Base-by-base conservation (phyloP, 179 eudicot genomes). In the Sideroxylon spinosum region DNA sequence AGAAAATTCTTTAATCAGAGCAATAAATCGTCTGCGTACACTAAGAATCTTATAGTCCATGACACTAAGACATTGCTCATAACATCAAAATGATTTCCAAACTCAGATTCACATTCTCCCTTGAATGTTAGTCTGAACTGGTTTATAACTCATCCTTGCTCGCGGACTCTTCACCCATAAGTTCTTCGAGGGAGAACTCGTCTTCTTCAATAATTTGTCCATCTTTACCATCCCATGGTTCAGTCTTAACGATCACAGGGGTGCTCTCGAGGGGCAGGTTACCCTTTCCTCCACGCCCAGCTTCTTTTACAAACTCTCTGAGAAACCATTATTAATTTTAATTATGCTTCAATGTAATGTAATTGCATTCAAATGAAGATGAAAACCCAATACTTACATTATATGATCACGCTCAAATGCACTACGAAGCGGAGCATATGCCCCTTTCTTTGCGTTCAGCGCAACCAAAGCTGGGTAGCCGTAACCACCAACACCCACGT, bases 401-500 rank as follows among this genome's bases (percentile, higher is more conserved):
- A 93, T 83, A n/a, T 90, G 99, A 46, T 95, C 94, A 37, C 75
- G 92, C 80, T 92, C 92, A 76, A 91, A 95, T 67, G 97, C 98
- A 12, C 98, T 89, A 81, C 87, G 87, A 29, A 95, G 97, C 32
- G 99, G 97, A 63, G 97, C 93, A 79, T 92, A 95, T 75, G 90
- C 98, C 66, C 90, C 93, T 81, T 95, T 95, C 87, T 95, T 95
- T 63, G 83, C 74, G 71, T 92, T 94, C 20, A 92, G 87, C 63
- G 99, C 99, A 61, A 95, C 97, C 92, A 95, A 78, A 68, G 99
- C 99, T 1, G 99, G 99, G 87, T 93, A 94, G 6, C 99, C 99
- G 75, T 93, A 95, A 65, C 98, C 99, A 66, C 98, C 98, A 62
- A 95, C 99, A 69, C 96, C 97, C 50, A 95, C 94, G n/a, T 88